A percentile compares a stretch with the other conserved stretches of the same genome.
These are phyloP conservation scores for Fagus crenata DNA, from an alignment of 306 rosid genomes.

Conservation along the genomic window DNA sequence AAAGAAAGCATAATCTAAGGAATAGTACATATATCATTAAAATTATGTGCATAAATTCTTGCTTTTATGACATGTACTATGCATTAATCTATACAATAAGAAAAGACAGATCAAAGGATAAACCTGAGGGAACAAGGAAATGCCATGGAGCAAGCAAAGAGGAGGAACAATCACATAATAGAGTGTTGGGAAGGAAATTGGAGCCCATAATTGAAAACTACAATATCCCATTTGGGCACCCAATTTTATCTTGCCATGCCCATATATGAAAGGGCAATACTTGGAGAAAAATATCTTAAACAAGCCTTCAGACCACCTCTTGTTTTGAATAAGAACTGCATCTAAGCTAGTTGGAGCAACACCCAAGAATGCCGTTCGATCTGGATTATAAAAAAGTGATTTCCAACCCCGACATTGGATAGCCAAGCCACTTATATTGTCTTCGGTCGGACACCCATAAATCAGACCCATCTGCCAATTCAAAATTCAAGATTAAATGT, in stretches of 20 bases:
- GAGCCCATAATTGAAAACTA: conserved; percentile 64
- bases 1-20: no score
- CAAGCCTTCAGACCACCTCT: conserved; percentile 69
- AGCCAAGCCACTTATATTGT: conserved; percentile 52
- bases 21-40: no score
- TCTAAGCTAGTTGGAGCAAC: conserved; percentile 64
- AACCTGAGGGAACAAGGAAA: conserved; percentile 70
- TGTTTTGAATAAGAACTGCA: conserved; percentile 45
- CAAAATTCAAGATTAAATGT: no score
- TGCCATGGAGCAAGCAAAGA: conserved; percentile 51
- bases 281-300: conserved; percentile 60
- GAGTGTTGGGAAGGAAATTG: conserved; percentile 55
- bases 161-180: conserved; percentile 54
- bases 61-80: neutral
- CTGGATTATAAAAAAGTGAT: conserved; percentile 67
- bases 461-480: conserved; percentile 62
- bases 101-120: neutral
- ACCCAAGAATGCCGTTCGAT: conserved; percentile 56
- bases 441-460: conserved; percentile 71
- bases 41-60: no score
- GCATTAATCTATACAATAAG: neutral
- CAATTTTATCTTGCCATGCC: conserved; percentile 51
- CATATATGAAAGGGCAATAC: conserved; percentile 76
- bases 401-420: conserved; percentile 75
- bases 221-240: conserved; percentile 61